phyloP scores from a whole-genome alignment of 2,329 filamentous ascomycete species.

The Hypoxylon rubiginosum region DNA sequence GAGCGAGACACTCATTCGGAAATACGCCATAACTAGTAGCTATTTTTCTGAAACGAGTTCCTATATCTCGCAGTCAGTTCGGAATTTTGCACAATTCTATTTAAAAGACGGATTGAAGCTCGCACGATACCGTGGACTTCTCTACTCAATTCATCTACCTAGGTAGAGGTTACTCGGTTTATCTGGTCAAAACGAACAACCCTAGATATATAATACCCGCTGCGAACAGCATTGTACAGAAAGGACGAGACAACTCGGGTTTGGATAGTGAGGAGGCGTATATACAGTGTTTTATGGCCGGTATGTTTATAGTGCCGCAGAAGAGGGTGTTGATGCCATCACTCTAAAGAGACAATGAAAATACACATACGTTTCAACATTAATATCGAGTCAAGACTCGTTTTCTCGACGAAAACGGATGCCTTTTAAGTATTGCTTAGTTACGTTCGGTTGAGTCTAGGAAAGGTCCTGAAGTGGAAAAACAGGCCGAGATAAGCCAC shows the following conservation, averaged over 20 bases:
- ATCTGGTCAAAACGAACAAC: constrained; percentile 2
- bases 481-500: not conserved
- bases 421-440: not conserved
- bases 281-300: constrained; percentile 22
- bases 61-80: constrained; percentile 17
- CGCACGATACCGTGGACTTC: constrained; percentile 5
- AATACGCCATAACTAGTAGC: constrained; percentile 17
- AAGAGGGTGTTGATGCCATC: constrained; percentile 10
- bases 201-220: constrained; percentile 16
- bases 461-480: not conserved
- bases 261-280: constrained; percentile 13
- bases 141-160: constrained; percentile 7
- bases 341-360: constrained; percentile 17
- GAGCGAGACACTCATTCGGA: constrained; percentile 2
- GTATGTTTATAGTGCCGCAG: constrained; percentile 28
- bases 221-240: constrained; percentile 15
- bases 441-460: not conserved
- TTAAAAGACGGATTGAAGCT: constrained; percentile 11
- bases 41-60: constrained; percentile 16
- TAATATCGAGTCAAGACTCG: not conserved
- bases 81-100: constrained; percentile 13
- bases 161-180: not conserved
- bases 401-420: not conserved
- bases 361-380: constrained; percentile 21
- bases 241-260: constrained; percentile 14